Base-by-base conservation (phyloP, 495 filamentous ascomycete species). In the Aspergillus olivimuriae region DNA sequence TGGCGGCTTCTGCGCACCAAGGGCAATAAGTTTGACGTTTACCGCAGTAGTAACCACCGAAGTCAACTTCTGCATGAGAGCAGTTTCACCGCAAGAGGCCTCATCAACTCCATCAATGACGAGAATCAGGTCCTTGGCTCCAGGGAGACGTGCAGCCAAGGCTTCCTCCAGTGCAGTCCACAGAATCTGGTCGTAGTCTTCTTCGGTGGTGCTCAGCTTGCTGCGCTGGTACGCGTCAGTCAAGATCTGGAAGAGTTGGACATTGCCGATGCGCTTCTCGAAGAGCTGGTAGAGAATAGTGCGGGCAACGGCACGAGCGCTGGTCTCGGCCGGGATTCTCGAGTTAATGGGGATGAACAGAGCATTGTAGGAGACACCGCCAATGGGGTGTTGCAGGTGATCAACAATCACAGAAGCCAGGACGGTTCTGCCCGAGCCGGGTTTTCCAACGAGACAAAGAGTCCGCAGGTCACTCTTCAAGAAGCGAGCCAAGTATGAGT, bases 31-130 rank as follows among this genome's bases (percentile, higher is more conserved):
- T 44, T 57, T 65, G 3, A 63, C 48, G 11, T 58, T 57, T 4
- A 39, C 39, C 5, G 46, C 52, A n/a, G 60, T 52, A 7, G 50
- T 23, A 12, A 55, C 56, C 11, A 47, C 56, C 3, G 35, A 36
- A 26, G 43, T 48, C 12, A 69, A 44, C 30, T 50, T 62, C 39
- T 63, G 50, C 8, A 65, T 43, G 24, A 69, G 34, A 16, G 30
- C 31, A 1, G 54, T 20, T 39, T 69, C 61, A 4, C 58, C 55
- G 34, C 57, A 55, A 18, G 55, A 40, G 11, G 56, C 56, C 41
- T 69, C 65, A 38, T 69, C 65, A 12, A 65, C 44, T n/a, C 63
- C 65, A 34, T 69, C 65, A 8, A 69, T 50, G 4, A 69, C 56
- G 7, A 69, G 50, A 14, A 69, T 59, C 4, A 69, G 45, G 31